phyloP scores from a whole-genome alignment of 2,329 filamentous ascomycete genomes.

The Aureobasidium sp. region DNA sequence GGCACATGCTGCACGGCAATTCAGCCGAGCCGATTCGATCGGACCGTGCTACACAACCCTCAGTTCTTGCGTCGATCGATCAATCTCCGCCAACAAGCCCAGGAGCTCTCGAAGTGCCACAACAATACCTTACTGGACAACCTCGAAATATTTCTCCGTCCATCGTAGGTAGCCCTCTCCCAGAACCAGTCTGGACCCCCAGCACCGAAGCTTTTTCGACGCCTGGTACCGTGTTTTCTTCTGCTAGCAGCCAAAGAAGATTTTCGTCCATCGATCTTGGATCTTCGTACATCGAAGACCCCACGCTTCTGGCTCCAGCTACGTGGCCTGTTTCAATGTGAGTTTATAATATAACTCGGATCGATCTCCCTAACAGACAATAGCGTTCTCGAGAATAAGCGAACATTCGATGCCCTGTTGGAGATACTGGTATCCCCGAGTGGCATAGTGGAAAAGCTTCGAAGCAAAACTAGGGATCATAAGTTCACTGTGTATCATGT shows the following conservation, averaged over 20 bases:
- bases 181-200: not conserved
- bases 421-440: not conserved
- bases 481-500: not conserved
- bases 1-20: not conserved
- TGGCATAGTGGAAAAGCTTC: not conserved
- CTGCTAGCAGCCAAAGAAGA: not conserved
- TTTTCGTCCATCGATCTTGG: not conserved
- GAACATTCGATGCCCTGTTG: not conserved
- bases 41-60: not conserved
- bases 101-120: not conserved
- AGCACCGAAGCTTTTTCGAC: not conserved
- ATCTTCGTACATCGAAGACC: not conserved
- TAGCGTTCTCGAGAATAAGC: not conserved
- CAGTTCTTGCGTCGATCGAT: not conserved
- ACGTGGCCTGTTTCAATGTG: not conserved
- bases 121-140: not conserved
- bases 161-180: not conserved
- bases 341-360: not conserved
- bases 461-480: not conserved
- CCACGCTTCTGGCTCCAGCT: not conserved
- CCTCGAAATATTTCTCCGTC: not conserved
- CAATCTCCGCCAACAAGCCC: not conserved
- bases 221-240: not conserved
- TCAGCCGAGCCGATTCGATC: not conserved
- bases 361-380: not conserved